Evolutionary conservation across 805 yeast species (phyloP).

Genomic region (Lachancea nothofagi): DNA sequence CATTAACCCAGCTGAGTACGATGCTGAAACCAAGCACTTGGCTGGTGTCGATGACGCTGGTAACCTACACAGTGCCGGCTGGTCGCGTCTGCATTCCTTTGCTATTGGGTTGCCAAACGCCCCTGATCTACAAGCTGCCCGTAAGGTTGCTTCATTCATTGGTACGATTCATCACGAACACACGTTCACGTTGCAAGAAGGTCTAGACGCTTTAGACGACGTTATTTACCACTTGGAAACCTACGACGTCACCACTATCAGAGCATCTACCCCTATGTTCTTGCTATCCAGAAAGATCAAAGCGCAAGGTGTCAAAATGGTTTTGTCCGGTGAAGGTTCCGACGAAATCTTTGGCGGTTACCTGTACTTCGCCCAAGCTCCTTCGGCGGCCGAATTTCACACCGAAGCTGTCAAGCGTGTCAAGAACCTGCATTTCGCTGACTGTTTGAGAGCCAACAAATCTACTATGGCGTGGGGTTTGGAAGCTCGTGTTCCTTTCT

Average conservation of each 20-base stretch:
- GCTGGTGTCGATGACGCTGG: constrained; percentile 93
- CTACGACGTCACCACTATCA: constrained; percentile 95
- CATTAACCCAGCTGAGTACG: constrained; percentile 39
- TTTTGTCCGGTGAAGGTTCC: constrained; percentile 96
- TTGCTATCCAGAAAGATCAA: constrained; percentile 91
- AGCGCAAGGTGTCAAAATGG: constrained; percentile 99
- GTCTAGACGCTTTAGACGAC: constrained; percentile 90
- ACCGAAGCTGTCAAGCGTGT: constrained; percentile 92
- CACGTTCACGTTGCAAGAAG: constrained; percentile 94
- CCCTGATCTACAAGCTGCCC: constrained; percentile 95
- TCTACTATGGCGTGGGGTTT: constrained; percentile 99
- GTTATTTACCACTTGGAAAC: constrained; percentile 96
- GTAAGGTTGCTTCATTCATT: constrained; percentile 91
- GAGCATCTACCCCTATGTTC: constrained; percentile 99
- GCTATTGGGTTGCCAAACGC: constrained; percentile 97
- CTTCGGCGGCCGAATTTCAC: constrained; percentile 89
- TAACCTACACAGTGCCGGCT: constrained; percentile 68
- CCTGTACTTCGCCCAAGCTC: constrained; percentile 95
- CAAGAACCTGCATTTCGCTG: constrained; percentile 94
- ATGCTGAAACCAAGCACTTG: constrained; percentile 62
- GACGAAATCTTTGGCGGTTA: constrained; percentile 99
- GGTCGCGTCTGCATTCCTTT: constrained; percentile 86
- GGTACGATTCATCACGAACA: constrained; percentile 98
- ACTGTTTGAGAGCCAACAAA: constrained; percentile 97
- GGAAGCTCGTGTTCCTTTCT: constrained; percentile 99